Percentiles rank a stretch among this genome's conserved stretches.
Conservation (phyloP, 495 filamentous ascomycete species). For the Annulohypoxylon nitens region DNA sequence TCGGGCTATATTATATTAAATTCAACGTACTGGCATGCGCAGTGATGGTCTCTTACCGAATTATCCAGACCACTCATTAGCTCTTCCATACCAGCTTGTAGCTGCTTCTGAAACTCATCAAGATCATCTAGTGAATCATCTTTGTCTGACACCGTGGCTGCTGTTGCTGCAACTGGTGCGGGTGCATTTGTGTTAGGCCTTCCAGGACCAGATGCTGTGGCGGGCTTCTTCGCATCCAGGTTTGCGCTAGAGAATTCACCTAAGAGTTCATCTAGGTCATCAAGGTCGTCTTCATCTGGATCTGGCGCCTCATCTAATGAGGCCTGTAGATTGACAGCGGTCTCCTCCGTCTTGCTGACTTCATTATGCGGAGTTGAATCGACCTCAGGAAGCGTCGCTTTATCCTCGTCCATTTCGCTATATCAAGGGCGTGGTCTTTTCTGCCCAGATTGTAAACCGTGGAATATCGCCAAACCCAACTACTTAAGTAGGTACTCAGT, state of each 20-base stretch:
- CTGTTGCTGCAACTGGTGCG: conserved; percentile 21
- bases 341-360: conserved; percentile 37
- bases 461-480: conserved; percentile 6
- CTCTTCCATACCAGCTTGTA: conserved; percentile 89
- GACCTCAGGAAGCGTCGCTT: conserved; percentile 32
- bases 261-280: conserved; percentile 94
- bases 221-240: conserved; percentile 62
- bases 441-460: neutral
- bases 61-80: conserved; percentile 78
- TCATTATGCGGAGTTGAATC: conserved; percentile 25
- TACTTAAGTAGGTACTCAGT: neutral
- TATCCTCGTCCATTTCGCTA: conserved; percentile 32
- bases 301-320: conserved; percentile 70
- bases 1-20: conserved; percentile 67
- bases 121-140: conserved; percentile 35
- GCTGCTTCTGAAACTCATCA: conserved; percentile 79
- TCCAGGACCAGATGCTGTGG: conserved; percentile 55
- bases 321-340: conserved; percentile 38
- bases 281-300: conserved; percentile 87
- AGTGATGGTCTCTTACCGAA: conserved; percentile 57
- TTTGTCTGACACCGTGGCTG: conserved; percentile 17
- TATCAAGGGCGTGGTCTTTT: neutral
- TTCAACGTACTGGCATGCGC: neutral
- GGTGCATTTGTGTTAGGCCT: conserved; percentile 49
- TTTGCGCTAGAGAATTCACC: conserved; percentile 82